phyloP scores from a whole-genome alignment of 345 rosid species.

The Sisymbrium irio region DNA sequence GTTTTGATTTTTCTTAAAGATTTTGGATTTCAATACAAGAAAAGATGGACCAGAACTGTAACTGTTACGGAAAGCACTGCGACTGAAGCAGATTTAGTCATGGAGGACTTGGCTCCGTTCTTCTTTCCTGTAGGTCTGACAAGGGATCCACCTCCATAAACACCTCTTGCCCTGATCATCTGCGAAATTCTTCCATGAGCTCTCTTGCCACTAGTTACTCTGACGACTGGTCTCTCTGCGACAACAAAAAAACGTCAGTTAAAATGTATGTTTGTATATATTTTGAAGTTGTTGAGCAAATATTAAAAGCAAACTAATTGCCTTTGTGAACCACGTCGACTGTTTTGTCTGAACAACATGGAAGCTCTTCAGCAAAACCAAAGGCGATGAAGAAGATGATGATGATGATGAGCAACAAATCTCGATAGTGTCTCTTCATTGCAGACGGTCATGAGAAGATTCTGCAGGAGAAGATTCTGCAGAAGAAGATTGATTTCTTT shows the following conservation, averaged over 20 bases:
- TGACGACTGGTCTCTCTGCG: not conserved
- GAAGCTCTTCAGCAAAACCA: slow-evolving; percentile 13
- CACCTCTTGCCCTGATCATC: slow-evolving; percentile 19
- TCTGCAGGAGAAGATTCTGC: not conserved
- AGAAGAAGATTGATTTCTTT: not conserved
- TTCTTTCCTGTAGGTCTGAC: slow-evolving; percentile 23
- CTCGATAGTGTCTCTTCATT: slow-evolving; percentile 8
- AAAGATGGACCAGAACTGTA: slow-evolving; percentile 1
- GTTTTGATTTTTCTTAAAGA: not conserved
- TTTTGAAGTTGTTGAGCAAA: not conserved
- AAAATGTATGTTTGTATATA: not conserved
- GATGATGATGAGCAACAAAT: slow-evolving; percentile 1
- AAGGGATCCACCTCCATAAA: slow-evolving; percentile 15
- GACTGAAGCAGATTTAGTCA: slow-evolving; percentile 16
- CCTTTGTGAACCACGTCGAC: slow-evolving; percentile 5
- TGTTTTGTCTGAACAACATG: not conserved
- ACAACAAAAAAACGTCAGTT: not conserved
- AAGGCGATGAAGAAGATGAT: slow-evolving; percentile 12
- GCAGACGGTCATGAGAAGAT: not conserved
- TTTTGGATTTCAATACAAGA: slow-evolving; percentile 14
- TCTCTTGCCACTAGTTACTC: not conserved
- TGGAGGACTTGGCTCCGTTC: slow-evolving; percentile 16
- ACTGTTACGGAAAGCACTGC: not conserved
- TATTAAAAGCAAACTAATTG: not conserved
- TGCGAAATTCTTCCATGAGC: slow-evolving; percentile 2